Conservation (phyloP, 495 filamentous ascomycete genomes). For the Amphirosellinia nigrospora region DNA sequence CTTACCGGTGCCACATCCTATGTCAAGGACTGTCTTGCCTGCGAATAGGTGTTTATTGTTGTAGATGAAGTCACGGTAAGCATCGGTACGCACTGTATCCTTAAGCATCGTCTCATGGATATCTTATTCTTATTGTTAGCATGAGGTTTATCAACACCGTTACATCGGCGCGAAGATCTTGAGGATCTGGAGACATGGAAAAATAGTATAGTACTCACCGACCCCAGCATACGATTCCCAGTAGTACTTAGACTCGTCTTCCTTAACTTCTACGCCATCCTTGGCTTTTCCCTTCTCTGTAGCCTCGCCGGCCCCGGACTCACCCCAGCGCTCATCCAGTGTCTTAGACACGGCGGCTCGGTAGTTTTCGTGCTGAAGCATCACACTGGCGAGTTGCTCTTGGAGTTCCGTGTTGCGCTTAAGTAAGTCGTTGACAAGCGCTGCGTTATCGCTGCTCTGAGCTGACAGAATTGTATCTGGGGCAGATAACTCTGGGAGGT, state of each 20-base stretch:
- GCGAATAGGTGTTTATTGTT: conserved; percentile 95
- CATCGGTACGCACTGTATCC: conserved; percentile 92
- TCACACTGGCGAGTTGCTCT: conserved; percentile 67
- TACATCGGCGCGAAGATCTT: neutral
- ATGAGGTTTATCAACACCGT: conserved; percentile 28
- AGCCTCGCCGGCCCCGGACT: conserved; percentile 42
- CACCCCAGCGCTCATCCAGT: conserved; percentile 71
- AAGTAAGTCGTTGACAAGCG: conserved; percentile 50
- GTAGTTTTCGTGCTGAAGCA: conserved; percentile 74
- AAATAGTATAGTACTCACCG: conserved; percentile 19
- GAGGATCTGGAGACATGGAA: neutral
- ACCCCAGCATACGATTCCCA: conserved; percentile 75
- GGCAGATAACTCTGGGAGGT: conserved; percentile 57
- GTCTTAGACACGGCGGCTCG: conserved; percentile 70
- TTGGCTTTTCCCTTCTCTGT: conserved; percentile 31
- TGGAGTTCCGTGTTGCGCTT: conserved; percentile 71
- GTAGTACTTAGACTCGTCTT: conserved; percentile 70
- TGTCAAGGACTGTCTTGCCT: conserved; percentile 96
- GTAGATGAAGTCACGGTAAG: conserved; percentile 98
- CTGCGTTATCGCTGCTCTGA: conserved; percentile 50
- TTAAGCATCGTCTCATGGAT: conserved; percentile 96
- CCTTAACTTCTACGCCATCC: conserved; percentile 37
- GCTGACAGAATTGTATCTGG: conserved; percentile 39
- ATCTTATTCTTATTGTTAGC: conserved; percentile 49
- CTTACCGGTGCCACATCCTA: conserved; percentile 85